A percentile compares a stretch with the other conserved stretches of the same genome.
Evolutionary conservation across 2,329 filamentous ascomycete species (phyloP).

Genomic region (Madurella mycetomatis): DNA sequence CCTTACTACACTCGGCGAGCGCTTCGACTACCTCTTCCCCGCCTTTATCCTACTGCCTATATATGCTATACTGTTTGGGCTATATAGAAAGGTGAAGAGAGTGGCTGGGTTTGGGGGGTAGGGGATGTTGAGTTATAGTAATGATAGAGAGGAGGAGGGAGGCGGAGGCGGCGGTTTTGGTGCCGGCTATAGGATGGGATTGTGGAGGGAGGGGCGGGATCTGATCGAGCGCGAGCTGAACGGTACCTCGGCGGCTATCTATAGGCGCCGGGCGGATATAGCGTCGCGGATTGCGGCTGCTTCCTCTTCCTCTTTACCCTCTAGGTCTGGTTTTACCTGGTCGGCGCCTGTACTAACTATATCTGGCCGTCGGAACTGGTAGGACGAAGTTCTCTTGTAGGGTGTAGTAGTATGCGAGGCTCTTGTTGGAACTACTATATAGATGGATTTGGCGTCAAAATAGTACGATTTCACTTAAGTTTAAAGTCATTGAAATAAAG

Average conservation of each 20-base stretch:
- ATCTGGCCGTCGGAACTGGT: constrained; percentile 31
- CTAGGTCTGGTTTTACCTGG: constrained; percentile 31
- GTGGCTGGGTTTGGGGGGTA: constrained; percentile 72
- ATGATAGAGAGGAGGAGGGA: constrained; percentile 64
- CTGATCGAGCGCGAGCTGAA: constrained; percentile 83
- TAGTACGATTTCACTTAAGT: too few species aligned
- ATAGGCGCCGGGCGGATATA: constrained; percentile 38
- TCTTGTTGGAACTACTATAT: too few species aligned
- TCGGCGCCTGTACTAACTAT: constrained; percentile 46
- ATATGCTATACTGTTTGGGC: constrained; percentile 78
- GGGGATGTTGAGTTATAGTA: constrained; percentile 70
- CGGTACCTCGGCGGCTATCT: constrained; percentile 53
- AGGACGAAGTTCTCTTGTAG: too few species aligned
- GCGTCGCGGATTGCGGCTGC: constrained; percentile 17
- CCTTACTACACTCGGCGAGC: constrained; percentile 73
- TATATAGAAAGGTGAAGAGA: constrained; percentile 77
- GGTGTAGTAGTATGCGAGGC: too few species aligned
- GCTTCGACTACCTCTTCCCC: constrained; percentile 86
- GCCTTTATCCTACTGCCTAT: constrained; percentile 84
- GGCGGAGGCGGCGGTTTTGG: constrained; percentile 35
- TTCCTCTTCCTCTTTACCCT: constrained; percentile 26
- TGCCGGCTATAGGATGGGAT: constrained; percentile 67
- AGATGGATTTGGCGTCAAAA: too few species aligned
- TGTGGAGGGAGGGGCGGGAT: constrained; percentile 87
- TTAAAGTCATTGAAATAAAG: too few species aligned